Base-by-base conservation (phyloP, 2,329 filamentous ascomycete species). In the Eutypella sp. region DNA sequence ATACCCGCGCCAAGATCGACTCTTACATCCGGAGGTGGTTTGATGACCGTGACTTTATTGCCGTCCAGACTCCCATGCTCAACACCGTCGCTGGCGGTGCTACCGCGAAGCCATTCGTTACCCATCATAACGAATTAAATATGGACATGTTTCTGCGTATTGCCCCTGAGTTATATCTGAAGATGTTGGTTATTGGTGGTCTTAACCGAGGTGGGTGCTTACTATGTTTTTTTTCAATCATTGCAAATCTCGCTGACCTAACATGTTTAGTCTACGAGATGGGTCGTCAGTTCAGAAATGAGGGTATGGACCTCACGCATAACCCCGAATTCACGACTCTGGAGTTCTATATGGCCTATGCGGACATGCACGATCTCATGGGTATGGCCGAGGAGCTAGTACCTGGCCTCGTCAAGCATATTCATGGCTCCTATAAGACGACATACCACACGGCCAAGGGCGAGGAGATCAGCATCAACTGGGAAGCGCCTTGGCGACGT, bases 261-360 rank as follows among this genome's bases (percentile, higher is more conserved):
- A 33, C 29, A 4, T 33, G 5, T 5, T 33, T 15, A 33, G 93
- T 99, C 13, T 99, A 96, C 70, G 93, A 99, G 67, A 82, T 99
- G 52, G 93, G 93, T 54, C 85, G 90, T 55, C 89, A 95, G 66
- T 99, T 99, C 81, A 78, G 93, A 60, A 99, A 99, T 63, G 91
- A 96, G 68, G 87, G 87, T 48, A 85, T 89, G 53, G 89, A 95
- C 66, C 74, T 93, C 42, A 99, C 93, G 7, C 93, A 99, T 76
- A 99, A 97, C 75, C 93, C 88, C 33, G 93, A 99, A 67, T 99
- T 99, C 74, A 99, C 93, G 37, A 95, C 89, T 22, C 89, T 89
- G 67, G 93, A 99, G 69, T 97, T 97, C 72, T 99, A 99, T 71
- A 84, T 87, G 80, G 92, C 93, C 3, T 97, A 90, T 56, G 87